Evolutionary conservation across 2,329 filamentous ascomycete species (phyloP).

Genomic region (Dendryphion nanum): DNA sequence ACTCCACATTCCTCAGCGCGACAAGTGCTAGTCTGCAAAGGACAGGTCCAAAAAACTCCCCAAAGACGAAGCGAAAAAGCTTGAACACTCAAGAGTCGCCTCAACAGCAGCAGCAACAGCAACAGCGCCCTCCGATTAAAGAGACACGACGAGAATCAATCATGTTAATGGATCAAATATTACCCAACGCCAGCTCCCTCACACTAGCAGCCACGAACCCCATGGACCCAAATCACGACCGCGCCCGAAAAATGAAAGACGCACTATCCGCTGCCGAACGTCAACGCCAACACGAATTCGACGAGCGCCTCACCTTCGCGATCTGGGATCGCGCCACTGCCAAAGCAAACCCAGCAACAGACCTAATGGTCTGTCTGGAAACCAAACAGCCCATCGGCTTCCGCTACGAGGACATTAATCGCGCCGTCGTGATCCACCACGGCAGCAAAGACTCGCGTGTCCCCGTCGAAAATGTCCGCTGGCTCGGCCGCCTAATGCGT

Average conservation of each 20-base stretch:
- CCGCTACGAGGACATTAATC: conserved; percentile 92
- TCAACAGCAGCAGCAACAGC: conserved; percentile 7
- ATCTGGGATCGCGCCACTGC: conserved; percentile 94
- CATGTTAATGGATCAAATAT: conserved; percentile 50
- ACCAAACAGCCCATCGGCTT: conserved; percentile 90
- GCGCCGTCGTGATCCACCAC: conserved; percentile 90
- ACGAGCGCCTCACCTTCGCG: conserved; percentile 80
- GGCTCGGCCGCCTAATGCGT: conserved; percentile 92
- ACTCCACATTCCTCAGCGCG: conserved; percentile 90
- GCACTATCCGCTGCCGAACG: conserved; percentile 65
- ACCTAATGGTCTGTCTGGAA: conserved; percentile 89
- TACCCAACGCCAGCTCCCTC: conserved; percentile 39
- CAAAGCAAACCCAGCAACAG: conserved; percentile 89
- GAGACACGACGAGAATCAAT: conserved; percentile 46
- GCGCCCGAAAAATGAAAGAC: conserved; percentile 39
- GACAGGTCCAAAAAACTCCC: conserved; percentile 54
- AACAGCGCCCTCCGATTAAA: conserved; percentile 20
- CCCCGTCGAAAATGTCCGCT: conserved; percentile 90
- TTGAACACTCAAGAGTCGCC: conserved; percentile 14
- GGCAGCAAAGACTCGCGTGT: conserved; percentile 87
- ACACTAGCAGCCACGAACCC: conserved; percentile 25
- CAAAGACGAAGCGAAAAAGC: conserved; percentile 34
- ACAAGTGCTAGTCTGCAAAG: conserved; percentile 74
- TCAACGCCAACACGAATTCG: conserved; percentile 73
- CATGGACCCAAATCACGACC: conserved; percentile 30